Evolutionary conservation across 2,329 filamentous ascomycete genomes (phyloP), one percentile per base, ranked within the genome.

Genomic region (Aspergillus sp.): DNA sequence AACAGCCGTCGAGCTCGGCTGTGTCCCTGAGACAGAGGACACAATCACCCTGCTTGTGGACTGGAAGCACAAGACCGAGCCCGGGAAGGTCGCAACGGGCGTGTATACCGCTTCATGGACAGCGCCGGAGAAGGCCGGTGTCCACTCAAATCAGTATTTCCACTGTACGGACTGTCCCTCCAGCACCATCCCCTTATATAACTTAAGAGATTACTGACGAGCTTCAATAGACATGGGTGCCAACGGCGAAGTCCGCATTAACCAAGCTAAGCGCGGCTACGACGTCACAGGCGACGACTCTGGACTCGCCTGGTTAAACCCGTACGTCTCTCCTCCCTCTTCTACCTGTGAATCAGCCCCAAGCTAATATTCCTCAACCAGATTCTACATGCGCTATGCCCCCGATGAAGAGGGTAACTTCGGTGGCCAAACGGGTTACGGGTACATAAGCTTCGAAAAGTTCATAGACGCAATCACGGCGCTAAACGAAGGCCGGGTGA

Each of bases 141-240:
- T 97, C n/a, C 93, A 97, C 78, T 93, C 89, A 2, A 96, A 96
- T 75, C 93, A 97, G 79, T 95, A 96, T 78, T 97, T 97, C 81
- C 93, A 97, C 77, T 96, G 76, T 79, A 70, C 31, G 74, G 66
- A 27, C 43, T 21, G 25, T 40, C 8, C 11, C 35, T 27, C 41
- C 27, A 43, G 2, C n/a, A 35, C 45, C 11, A 46, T 14, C 50
- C 45, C 25, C 5, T 46, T 4, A 25, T 31, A 33, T 15, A 27
- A 37, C 3, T 2, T 45, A 39, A 58, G 43, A 37, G 11, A 8
- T 14, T 14, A 12, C 35, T 37, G 25, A 56, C 19, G 19, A 19
- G 11, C 6, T 19, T 49, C 2, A 9, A 31, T 39, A 79, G 76
- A 95, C 79, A 88, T 97, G 79, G 93, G 86, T 3, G 84, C 85